Conservation (phyloP, 2,329 filamentous ascomycete genomes). For the Magnaporthales sp. region DNA sequence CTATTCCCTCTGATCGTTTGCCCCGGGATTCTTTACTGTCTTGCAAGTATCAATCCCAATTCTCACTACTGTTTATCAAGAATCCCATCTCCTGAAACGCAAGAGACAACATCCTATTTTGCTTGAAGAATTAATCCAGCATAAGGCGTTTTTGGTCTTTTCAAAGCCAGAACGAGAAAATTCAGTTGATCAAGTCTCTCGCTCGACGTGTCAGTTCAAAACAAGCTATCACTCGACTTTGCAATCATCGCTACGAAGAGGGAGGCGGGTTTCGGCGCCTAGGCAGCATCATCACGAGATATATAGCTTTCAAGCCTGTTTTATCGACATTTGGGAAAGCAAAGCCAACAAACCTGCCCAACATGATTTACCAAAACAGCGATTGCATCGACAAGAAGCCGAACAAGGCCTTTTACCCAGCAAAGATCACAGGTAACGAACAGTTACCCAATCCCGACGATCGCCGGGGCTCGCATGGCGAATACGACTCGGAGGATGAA, state of each 20-base stretch:
- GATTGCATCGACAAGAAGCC: background rate
- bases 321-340: background rate
- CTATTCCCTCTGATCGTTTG: background rate
- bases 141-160: background rate
- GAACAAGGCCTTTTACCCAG: background rate
- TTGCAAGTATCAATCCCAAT: background rate
- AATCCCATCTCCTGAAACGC: background rate
- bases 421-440: background rate
- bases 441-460: background rate
- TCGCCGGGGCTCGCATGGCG: too few species aligned
- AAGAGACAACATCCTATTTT: background rate
- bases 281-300: background rate
- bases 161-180: background rate
- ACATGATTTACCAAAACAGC: background rate
- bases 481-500: background rate
- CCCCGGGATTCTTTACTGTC: background rate
- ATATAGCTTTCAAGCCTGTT: background rate
- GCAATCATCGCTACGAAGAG: background rate
- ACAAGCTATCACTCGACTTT: too few species aligned
- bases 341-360: background rate
- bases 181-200: too few species aligned
- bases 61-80: background rate
- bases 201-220: background rate
- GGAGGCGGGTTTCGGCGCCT: background rate
- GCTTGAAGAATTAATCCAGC: background rate